Evolutionary conservation across 2,329 filamentous ascomycete species (phyloP), one percentile per base, ranked within the genome.

Genomic region (Xylariomycetidae sp.): DNA sequence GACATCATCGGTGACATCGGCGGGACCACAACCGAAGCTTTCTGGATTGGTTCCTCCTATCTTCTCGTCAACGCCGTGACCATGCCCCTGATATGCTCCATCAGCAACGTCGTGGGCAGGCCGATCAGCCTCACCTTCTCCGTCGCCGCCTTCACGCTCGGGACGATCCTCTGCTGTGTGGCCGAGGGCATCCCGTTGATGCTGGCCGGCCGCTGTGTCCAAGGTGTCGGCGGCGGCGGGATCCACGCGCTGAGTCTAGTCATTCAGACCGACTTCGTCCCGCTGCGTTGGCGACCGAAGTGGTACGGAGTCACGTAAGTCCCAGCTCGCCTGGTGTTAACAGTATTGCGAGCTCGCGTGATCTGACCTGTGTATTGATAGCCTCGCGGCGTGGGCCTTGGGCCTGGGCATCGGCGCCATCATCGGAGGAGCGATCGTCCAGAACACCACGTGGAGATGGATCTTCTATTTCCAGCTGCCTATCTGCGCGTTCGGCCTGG

Each of bases 391-490:
- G 0, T 64, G 60, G 54, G 59, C 59, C 1, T 31, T 71, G 12
- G 68, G 66, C 0, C 62, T 57, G 16, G 57, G 57, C 1, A 33
- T 67, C 6, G 67, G 59, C 0, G 61, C 63, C 2, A 50, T 68
- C 25, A 46, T 66, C 4, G 64, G 61, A 2, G 61, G 61, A 4
- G 46, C 48, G 16, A 54, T 62, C 34, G 57, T 50, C 2, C 39
- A 61, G 31, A 45, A 49, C n/a, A 54, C 51, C 2, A 58, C 58
- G 1, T 72, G 68, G 68, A 50, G 62, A 7, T 72, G 64, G 64
- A 58, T 63, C 16, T 74, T 75, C 41, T 70, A 67, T 38, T 42
- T 69, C 29, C 69, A 66, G 54, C 57, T 69, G 22, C 66, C 66
- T 11, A 59, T 68, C 39, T 59, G 64, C 38, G 61, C 48, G 28